Conservation (phyloP, 2,329 filamentous ascomycete genomes). For the Canariomyces notabilis region DNA sequence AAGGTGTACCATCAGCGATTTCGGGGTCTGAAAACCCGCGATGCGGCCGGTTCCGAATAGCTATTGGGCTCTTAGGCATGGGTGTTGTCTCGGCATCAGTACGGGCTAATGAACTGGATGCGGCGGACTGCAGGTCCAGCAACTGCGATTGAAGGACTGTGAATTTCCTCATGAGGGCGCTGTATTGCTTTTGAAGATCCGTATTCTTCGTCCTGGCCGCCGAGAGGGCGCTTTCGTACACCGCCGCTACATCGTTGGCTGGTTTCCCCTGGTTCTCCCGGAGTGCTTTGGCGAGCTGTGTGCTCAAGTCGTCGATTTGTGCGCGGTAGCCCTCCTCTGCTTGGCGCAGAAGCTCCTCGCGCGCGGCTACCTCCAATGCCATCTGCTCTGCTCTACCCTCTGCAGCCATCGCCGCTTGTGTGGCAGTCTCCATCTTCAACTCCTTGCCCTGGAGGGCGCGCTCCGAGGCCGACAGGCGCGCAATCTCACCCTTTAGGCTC, state of each 20-base stretch:
- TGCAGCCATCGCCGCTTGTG: slow-evolving; percentile 54
- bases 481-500: slow-evolving; percentile 53
- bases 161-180: slow-evolving; percentile 47
- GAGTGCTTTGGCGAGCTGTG: slow-evolving; percentile 38
- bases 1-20: slow-evolving; percentile 37
- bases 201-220: slow-evolving; percentile 50
- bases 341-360: slow-evolving; percentile 43
- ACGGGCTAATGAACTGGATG: slow-evolving; percentile 20
- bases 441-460: slow-evolving; percentile 61
- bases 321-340: slow-evolving; percentile 41
- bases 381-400: slow-evolving; percentile 56
- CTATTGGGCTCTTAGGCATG: slow-evolving; percentile 35
- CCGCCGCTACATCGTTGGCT: slow-evolving; percentile 30
- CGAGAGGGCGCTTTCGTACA: slow-evolving; percentile 42
- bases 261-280: slow-evolving; percentile 19
- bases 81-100: slow-evolving; percentile 35
- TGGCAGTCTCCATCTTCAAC: slow-evolving; percentile 51
- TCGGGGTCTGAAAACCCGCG: slow-evolving; percentile 44
- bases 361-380: slow-evolving; percentile 51
- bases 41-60: slow-evolving; percentile 33
- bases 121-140: slow-evolving; percentile 41
- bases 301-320: slow-evolving; percentile 45
- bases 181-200: slow-evolving; percentile 49
- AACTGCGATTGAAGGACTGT: slow-evolving; percentile 46
- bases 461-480: slow-evolving; percentile 55